Evolutionary conservation across 2,329 filamentous ascomycete species (phyloP).

Genomic region (Ophiostoma montium): DNA sequence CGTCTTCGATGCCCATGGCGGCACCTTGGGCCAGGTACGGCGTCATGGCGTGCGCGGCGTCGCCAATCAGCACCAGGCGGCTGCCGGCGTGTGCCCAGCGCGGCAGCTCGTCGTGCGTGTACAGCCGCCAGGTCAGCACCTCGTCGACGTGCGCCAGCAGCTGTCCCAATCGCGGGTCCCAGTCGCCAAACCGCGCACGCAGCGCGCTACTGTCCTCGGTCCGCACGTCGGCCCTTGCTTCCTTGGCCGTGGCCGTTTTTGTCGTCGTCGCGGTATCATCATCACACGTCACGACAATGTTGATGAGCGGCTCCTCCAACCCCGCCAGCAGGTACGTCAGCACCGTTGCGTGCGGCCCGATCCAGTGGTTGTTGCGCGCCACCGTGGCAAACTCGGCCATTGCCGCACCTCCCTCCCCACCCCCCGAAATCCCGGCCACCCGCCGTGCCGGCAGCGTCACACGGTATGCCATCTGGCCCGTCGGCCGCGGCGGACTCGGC

Average conservation of each 20-base stretch:
- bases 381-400: constrained; percentile 29
- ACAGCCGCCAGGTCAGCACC: constrained; percentile 8
- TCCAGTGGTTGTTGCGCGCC: constrained; percentile 37
- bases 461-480: constrained; percentile 37
- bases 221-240: constrained; percentile 7
- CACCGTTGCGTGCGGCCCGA: constrained; percentile 28
- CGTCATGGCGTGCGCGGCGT: constrained; percentile 34
- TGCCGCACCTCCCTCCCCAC: constrained; percentile 30
- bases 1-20: constrained; percentile 35
- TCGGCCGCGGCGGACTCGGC: constrained; percentile 18
- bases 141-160: constrained; percentile 7
- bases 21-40: constrained; percentile 34
- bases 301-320: constrained; percentile 8
- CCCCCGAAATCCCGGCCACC: too few species aligned
- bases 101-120: constrained; percentile 5
- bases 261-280: too few species aligned
- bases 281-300: constrained; percentile 11
- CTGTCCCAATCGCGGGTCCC: constrained; percentile 8
- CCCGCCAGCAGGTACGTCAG: constrained; percentile 7
- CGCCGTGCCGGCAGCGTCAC: constrained; percentile 21
- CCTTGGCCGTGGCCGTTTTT: too few species aligned
- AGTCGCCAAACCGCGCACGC: constrained; percentile 7
- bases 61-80: constrained; percentile 30
- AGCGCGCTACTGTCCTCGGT: constrained; percentile 5
- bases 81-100: constrained; percentile 4